phyloP scores from a whole-genome alignment of 2,329 filamentous ascomycete genomes.

The Exserohilum turcica region DNA sequence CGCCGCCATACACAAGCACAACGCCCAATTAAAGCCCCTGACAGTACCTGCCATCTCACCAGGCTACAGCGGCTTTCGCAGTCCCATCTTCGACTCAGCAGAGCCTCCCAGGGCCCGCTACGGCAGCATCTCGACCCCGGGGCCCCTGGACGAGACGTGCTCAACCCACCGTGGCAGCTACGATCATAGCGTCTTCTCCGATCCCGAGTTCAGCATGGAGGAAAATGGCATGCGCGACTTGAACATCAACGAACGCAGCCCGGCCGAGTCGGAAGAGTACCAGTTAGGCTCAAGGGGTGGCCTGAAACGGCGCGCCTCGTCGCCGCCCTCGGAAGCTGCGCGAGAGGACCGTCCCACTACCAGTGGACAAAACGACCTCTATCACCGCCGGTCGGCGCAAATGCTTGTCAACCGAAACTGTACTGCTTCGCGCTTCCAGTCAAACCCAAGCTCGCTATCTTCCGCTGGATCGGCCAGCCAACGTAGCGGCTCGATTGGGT shows the following conservation, averaged over 20 bases:
- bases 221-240: slow-evolving; percentile 58
- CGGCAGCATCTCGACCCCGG: slow-evolving; percentile 54
- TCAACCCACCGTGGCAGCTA: slow-evolving; percentile 66
- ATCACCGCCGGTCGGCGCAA: slow-evolving; percentile 60
- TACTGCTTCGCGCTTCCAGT: slow-evolving; percentile 59
- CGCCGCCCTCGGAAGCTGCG: slow-evolving; percentile 62
- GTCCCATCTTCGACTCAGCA: slow-evolving; percentile 46
- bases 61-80: slow-evolving; percentile 50
- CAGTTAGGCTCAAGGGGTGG: slow-evolving; percentile 56
- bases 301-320: slow-evolving; percentile 68
- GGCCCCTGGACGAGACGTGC: slow-evolving; percentile 55
- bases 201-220: slow-evolving; percentile 59
- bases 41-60: slow-evolving; percentile 54
- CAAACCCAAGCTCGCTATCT: slow-evolving; percentile 66
- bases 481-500: slow-evolving; percentile 67
- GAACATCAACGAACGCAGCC: slow-evolving; percentile 60
- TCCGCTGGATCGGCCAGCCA: slow-evolving; percentile 65
- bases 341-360: slow-evolving; percentile 54
- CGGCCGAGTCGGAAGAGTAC: slow-evolving; percentile 52
- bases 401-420: slow-evolving; percentile 62
- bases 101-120: slow-evolving; percentile 51
- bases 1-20: slow-evolving; percentile 48
- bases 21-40: slow-evolving; percentile 52
- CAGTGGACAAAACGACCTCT: slow-evolving; percentile 54
- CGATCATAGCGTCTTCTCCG: slow-evolving; percentile 62